Conservation (phyloP, 1,139 yeast genomes). For the Hemisphaericaspora lyxosophila region DNA sequence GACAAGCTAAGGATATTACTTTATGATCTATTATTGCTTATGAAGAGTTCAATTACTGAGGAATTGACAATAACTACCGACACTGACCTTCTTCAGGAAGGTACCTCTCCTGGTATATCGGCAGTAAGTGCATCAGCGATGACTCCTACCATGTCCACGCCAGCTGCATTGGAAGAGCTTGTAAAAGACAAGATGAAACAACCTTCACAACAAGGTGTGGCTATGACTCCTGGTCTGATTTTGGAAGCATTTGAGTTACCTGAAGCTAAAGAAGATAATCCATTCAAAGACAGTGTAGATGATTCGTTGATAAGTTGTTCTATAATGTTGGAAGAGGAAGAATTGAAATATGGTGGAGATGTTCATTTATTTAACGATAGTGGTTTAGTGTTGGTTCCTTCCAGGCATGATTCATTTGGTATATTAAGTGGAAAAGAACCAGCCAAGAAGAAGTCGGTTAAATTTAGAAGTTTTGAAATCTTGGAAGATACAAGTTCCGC, state of each 20-base stretch:
- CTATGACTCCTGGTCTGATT: conserved; percentile 6
- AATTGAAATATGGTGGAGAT: conserved; percentile 36
- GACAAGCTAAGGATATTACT: conserved; percentile 58
- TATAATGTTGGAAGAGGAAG: conserved; percentile 35
- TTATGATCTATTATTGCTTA: conserved; percentile 60
- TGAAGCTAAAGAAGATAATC: conserved; percentile 30
- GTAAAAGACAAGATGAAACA: conserved; percentile 4
- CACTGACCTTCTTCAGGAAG: conserved; percentile 12
- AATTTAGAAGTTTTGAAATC: conserved; percentile 55
- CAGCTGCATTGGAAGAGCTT: conserved; percentile 1
- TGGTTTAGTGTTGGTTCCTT: conserved; percentile 23
- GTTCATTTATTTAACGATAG: conserved; percentile 30
- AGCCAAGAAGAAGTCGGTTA: conserved; percentile 20
- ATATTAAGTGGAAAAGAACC: conserved; percentile 13
- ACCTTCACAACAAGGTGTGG: neutral
- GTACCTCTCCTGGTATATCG: conserved; percentile 15
- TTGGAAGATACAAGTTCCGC: conserved; percentile 65
- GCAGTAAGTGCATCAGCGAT: neutral
- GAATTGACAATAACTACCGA: conserved; percentile 18
- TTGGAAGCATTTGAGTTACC: conserved; percentile 33
- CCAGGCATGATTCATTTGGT: conserved; percentile 21
- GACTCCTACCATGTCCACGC: neutral
- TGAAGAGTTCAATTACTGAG: conserved; percentile 42
- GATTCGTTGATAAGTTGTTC: conserved; percentile 25
- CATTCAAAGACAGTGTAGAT: conserved; percentile 24